A percentile compares a stretch with the other conserved stretches of the same genome.
phyloP scores from a whole-genome alignment of 495 filamentous ascomycete genomes.

The Trichoderma gamsii region DNA sequence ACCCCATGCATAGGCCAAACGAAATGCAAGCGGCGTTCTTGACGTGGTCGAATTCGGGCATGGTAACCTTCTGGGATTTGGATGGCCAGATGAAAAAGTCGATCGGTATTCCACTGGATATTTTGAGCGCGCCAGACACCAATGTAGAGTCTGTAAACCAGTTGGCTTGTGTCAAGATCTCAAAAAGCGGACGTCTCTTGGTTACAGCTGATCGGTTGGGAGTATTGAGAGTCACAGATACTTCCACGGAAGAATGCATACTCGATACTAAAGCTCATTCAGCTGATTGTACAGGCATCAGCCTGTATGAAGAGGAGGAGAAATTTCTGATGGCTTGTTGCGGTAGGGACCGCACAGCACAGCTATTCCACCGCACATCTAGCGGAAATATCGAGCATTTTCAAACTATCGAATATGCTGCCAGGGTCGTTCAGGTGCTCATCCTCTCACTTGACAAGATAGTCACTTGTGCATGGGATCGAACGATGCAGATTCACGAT shows the following conservation, averaged over 20 bases:
- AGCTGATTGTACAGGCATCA: conserved; percentile 78
- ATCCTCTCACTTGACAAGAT: conserved; percentile 52
- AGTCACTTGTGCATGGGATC: conserved; percentile 82
- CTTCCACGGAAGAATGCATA: conserved; percentile 43
- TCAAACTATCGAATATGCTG: conserved; percentile 43
- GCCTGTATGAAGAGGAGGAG: conserved; percentile 51
- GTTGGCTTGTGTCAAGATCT: conserved; percentile 61
- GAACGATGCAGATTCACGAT: conserved; percentile 73
- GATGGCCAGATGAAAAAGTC: conserved; percentile 57
- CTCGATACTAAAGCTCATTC: conserved; percentile 76
- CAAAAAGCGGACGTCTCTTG: conserved; percentile 54
- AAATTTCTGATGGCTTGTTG: conserved; percentile 65
- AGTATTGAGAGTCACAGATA: conserved; percentile 57
- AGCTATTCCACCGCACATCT: conserved; percentile 64
- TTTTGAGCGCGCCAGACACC: conserved; percentile 63
- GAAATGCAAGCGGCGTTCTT: conserved; percentile 63
- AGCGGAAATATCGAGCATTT: conserved; percentile 42
- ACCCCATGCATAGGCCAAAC: conserved; percentile 52
- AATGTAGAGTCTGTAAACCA: conserved; percentile 63
- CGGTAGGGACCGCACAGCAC: conserved; percentile 82
- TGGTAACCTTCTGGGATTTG: conserved; percentile 72
- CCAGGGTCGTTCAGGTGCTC: conserved; percentile 44
- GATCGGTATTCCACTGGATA: conserved; percentile 19
- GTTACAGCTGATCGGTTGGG: conserved; percentile 82
- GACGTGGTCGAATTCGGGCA: conserved; percentile 77